Conservation (phyloP, 2,329 filamentous ascomycete genomes). For the Macrophomina pseudophaseolina region DNA sequence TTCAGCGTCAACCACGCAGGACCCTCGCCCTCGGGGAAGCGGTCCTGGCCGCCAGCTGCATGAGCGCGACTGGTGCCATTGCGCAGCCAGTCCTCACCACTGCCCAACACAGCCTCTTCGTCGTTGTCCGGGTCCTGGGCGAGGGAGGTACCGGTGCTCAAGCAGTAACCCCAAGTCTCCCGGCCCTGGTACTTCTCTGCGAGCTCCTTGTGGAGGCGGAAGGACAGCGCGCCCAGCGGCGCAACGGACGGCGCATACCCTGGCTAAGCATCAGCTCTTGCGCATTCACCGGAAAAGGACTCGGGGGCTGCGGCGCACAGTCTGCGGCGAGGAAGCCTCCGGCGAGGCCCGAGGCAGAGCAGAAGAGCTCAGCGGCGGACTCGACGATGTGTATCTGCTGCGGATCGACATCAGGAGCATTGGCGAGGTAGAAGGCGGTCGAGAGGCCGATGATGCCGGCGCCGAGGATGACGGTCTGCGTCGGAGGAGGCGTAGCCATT, state of each 20-base stretch:
- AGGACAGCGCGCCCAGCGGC: conserved; percentile 69
- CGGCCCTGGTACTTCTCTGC: conserved; percentile 62
- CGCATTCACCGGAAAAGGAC: neutral
- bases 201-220: conserved; percentile 69
- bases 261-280: conserved; percentile 29
- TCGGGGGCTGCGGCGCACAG: conserved; percentile 52
- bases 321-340: conserved; percentile 76
- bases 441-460: conserved; percentile 53
- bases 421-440: conserved; percentile 68
- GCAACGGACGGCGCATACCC: conserved; percentile 64
- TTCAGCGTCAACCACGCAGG: conserved; percentile 65
- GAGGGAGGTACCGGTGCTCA: conserved; percentile 62
- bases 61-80: conserved; percentile 68
- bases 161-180: conserved; percentile 63
- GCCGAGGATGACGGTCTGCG: conserved; percentile 47
- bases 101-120: conserved; percentile 47
- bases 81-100: conserved; percentile 68
- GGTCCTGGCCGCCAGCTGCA: conserved; percentile 49
- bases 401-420: conserved; percentile 43
- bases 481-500: conserved; percentile 10
- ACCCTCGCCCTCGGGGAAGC: conserved; percentile 39
- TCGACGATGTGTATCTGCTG: conserved; percentile 64
- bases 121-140: conserved; percentile 54
- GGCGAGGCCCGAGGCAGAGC: conserved; percentile 74
- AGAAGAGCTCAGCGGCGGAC: conserved; percentile 65